Percentiles rank a stretch among this genome's conserved stretches.
phyloP scores from a whole-genome alignment of 768 basidiomycete species.

The Tylopilus subfusipes region DNA sequence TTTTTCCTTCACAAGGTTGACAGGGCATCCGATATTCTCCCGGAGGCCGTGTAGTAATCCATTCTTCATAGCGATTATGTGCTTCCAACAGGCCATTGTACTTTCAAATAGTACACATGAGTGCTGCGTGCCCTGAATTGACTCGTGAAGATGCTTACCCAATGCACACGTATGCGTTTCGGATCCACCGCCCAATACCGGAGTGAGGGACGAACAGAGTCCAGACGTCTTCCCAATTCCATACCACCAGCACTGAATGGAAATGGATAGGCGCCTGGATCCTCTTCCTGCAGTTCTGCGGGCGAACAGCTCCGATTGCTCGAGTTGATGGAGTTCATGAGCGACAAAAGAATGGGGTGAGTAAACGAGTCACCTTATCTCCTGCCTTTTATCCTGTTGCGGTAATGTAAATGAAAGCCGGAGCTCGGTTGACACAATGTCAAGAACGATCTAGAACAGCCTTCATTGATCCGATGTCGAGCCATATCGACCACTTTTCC shows the following conservation, averaged over 20 bases:
- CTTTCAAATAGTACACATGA: conserved; percentile 6
- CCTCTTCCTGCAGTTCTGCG: neutral
- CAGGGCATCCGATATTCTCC: conserved; percentile 13
- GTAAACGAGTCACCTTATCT: no score
- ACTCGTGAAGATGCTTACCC: conserved; percentile 16
- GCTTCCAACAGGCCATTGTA: conserved; percentile 1
- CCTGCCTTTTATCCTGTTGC: neutral
- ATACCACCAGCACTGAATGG: conserved; percentile 3
- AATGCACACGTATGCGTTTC: neutral
- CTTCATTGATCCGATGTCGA: no score
- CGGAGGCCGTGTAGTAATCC: conserved; percentile 6
- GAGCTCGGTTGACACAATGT: neutral
- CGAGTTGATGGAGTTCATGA: neutral
- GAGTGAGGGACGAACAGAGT: neutral
- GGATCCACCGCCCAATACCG: conserved; percentile 14
- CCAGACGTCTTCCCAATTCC: conserved; percentile 19
- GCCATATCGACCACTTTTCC: no score
- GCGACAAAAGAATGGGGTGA: accelerated
- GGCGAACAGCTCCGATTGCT: neutral
- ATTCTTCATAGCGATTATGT: conserved; percentile 16
- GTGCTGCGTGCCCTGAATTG: neutral
- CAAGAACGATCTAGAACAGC: neutral
- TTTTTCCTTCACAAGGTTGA: neutral
- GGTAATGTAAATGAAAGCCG: neutral
- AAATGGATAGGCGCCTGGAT: conserved; percentile 20